Evolutionary conservation across 176 grass and related monocot genomes (phyloP).

Genomic region (Elymus sibiricus): DNA sequence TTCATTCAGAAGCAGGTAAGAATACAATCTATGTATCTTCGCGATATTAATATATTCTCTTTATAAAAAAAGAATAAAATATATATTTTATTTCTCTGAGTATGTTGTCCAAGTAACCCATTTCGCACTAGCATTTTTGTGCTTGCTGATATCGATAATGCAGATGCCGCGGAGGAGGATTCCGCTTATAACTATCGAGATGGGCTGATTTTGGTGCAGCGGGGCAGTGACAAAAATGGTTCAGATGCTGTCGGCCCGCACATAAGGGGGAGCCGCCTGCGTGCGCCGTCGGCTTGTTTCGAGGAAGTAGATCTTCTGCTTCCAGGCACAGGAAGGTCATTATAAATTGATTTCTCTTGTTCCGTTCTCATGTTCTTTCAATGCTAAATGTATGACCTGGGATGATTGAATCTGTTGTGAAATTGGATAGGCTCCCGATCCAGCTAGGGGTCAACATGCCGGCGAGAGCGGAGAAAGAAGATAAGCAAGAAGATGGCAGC

Average conservation of each 20-base stretch:
- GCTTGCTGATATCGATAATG: background rate
- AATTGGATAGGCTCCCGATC: conserved; percentile 75
- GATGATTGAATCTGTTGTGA: conserved; percentile 13
- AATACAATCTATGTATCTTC: background rate
- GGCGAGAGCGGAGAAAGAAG: conserved; percentile 70
- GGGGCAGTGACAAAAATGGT: conserved; percentile 61
- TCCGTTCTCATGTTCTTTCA: background rate
- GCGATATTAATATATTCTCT: no score
- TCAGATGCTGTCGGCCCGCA: conserved; percentile 70
- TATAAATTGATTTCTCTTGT: background rate
- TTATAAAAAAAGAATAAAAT: background rate
- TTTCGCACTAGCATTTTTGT: background rate
- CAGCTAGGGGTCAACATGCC: conserved; percentile 99
- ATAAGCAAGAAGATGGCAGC: conserved; percentile 44
- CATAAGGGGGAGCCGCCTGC: conserved; percentile 79
- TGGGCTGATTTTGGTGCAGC: conserved; percentile 83
- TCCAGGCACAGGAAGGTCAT: conserved; percentile 87
- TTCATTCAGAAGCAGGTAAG: conserved; percentile 81
- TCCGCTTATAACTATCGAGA: conserved; percentile 45
- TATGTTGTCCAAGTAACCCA: background rate
- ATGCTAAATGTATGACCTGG: background rate
- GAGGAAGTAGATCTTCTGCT: conserved; percentile 98
- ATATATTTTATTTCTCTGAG: background rate
- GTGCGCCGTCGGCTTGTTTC: conserved; percentile 76
- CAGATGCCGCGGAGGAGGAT: conserved; percentile 86